Conservation (phyloP, 306 rosid species). For the Cicer cuneatum region DNA sequence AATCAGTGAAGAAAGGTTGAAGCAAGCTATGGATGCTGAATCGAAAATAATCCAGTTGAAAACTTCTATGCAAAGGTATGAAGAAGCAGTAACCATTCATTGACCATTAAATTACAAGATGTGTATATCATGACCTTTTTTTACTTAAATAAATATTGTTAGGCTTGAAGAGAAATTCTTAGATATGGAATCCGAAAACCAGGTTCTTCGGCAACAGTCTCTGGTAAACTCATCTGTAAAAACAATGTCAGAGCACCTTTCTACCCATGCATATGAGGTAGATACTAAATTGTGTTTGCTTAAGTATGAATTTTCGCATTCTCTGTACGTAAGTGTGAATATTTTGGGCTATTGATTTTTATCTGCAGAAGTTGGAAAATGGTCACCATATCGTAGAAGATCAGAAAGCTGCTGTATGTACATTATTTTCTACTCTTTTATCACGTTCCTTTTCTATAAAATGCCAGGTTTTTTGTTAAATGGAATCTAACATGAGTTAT, state of each 20-base stretch:
- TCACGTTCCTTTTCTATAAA: background rate
- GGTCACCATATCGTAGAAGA: conserved; percentile 83
- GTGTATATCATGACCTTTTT: conserved; percentile 44
- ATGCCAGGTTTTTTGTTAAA: conserved; percentile 32
- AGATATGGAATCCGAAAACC: conserved; percentile 84
- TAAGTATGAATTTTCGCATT: conserved; percentile 8
- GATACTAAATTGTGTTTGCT: conserved; percentile 37
- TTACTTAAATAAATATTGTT: conserved; percentile 43
- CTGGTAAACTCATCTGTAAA: conserved; percentile 63
- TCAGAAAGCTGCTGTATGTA: conserved; percentile 62
- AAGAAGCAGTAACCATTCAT: conserved; percentile 11
- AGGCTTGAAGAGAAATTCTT: conserved; percentile 95
- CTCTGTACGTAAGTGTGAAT: conserved; percentile 13
- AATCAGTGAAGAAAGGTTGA: conserved; percentile 91
- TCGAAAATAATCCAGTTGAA: conserved; percentile 86
- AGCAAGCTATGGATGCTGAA: conserved; percentile 96
- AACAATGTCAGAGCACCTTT: conserved; percentile 67
- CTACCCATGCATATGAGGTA: conserved; percentile 64
- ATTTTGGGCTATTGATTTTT: conserved; percentile 31
- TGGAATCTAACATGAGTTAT: conserved; percentile 38
- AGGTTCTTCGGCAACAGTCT: conserved; percentile 82
- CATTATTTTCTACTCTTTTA: conserved; percentile 28
- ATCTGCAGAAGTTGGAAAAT: conserved; percentile 76
- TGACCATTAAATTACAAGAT: conserved; percentile 9
- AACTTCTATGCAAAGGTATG: conserved; percentile 94